phyloP scores from a whole-genome alignment of 2,329 filamentous ascomycete genomes.

The Pestalotiopsis sp. region DNA sequence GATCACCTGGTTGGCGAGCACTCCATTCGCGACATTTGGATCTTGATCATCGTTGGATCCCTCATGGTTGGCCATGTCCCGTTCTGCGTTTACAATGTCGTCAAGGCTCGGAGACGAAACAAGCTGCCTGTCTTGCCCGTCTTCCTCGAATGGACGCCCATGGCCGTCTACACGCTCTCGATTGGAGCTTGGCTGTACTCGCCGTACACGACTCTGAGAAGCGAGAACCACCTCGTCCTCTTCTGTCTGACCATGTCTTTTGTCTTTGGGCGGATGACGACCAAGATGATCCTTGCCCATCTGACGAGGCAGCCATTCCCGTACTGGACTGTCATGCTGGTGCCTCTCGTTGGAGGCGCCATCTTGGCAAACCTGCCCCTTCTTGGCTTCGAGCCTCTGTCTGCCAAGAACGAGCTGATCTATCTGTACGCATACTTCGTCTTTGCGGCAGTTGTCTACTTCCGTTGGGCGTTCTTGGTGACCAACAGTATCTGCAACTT shows the following conservation, averaged over 20 bases:
- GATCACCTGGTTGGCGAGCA: slow-evolving; percentile 67
- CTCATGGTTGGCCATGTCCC: slow-evolving; percentile 79
- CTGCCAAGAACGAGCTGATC: slow-evolving; percentile 68
- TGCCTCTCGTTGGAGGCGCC: slow-evolving; percentile 84
- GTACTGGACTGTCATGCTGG: slow-evolving; percentile 92
- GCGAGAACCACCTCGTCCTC: slow-evolving; percentile 84
- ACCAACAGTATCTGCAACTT: slow-evolving; percentile 90
- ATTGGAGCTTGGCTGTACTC: slow-evolving; percentile 87
- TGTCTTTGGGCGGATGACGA: slow-evolving; percentile 97
- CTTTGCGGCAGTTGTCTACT: slow-evolving; percentile 85
- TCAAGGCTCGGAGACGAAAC: slow-evolving; percentile 71
- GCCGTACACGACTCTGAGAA: slow-evolving; percentile 79
- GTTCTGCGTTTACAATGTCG: slow-evolving; percentile 86
- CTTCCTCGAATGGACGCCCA: slow-evolving; percentile 92
- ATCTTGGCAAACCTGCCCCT: slow-evolving; percentile 80
- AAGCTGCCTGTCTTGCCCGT: slow-evolving; percentile 78
- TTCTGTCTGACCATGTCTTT: slow-evolving; percentile 96
- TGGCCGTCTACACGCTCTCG: slow-evolving; percentile 76
- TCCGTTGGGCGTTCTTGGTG: slow-evolving; percentile 89
- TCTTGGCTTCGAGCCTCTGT: slow-evolving; percentile 70
- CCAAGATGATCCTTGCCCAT: slow-evolving; percentile 97
- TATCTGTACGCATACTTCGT: slow-evolving; percentile 86
- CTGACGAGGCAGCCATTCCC: slow-evolving; percentile 92
- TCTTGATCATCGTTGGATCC: slow-evolving; percentile 67
- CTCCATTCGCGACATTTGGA: slow-evolving; percentile 88